Percentiles rank a stretch among this genome's conserved stretches.
Conservation (phyloP, 495 filamentous ascomycete species). For the Tuber calosporum region DNA sequence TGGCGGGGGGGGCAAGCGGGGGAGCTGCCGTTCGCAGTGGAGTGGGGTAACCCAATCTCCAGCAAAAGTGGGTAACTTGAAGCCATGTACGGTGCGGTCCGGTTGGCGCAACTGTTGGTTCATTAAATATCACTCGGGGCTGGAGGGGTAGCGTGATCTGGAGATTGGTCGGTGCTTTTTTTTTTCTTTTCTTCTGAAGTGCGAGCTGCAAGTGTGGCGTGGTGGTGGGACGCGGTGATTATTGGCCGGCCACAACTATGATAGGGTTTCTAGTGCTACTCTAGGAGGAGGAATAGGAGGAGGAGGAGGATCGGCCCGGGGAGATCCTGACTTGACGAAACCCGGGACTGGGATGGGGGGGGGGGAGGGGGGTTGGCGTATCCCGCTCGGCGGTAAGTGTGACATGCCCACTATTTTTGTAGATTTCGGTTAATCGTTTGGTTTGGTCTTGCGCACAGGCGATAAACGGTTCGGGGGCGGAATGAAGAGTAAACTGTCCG, state of each 20-base stretch:
- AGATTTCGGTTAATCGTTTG: background rate
- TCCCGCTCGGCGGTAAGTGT: background rate
- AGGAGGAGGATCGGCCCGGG: background rate
- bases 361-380: background rate
- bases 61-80: background rate
- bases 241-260: background rate
- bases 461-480: background rate
- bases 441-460: background rate
- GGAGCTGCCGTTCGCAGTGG: background rate
- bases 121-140: background rate
- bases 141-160: too few relatives aligned
- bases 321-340: background rate
- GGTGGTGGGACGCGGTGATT: background rate
- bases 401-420: background rate
- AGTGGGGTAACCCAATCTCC: background rate
- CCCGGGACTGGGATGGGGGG: background rate
- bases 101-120: background rate
- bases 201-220: background rate
- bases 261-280: background rate
- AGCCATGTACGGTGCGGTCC: background rate
- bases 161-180: background rate
- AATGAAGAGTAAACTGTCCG: background rate
- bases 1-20: constrained; percentile 1
- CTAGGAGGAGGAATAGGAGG: background rate
- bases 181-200: too few relatives aligned